Evolutionary conservation across 805 yeast genomes (phyloP).

Genomic region (Lipomyces mesembrius): DNA sequence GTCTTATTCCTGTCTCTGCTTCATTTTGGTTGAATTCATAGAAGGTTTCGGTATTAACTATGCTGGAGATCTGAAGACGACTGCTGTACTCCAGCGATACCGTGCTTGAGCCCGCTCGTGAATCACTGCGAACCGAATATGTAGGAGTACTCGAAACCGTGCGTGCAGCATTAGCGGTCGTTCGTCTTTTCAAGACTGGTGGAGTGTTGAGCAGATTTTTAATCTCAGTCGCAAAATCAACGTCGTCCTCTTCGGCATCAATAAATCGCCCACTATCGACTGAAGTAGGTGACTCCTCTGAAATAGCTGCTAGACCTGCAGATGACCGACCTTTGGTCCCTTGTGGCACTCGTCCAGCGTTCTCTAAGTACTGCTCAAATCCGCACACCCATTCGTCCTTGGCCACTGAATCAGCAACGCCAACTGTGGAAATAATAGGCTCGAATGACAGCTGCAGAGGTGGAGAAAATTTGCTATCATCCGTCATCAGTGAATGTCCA

Average conservation of each 20-base stretch:
- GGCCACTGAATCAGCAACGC: slow-evolving; percentile 7
- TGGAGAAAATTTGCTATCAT: background rate
- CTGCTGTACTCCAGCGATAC: slow-evolving; percentile 13
- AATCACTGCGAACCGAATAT: background rate
- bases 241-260: slow-evolving; percentile 32
- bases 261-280: slow-evolving; percentile 18
- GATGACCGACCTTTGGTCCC: background rate
- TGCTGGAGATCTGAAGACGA: slow-evolving; percentile 21
- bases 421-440: slow-evolving; percentile 1
- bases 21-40: slow-evolving; percentile 5
- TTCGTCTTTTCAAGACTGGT: slow-evolving; percentile 25
- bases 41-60: slow-evolving; percentile 19
- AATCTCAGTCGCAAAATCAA: slow-evolving; percentile 24
- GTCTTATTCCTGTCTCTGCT: slow-evolving; percentile 3
- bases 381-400: slow-evolving; percentile 25
- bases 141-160: slow-evolving; percentile 1
- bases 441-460: slow-evolving; percentile 10
- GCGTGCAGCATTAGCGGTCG: background rate
- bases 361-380: slow-evolving; percentile 18
- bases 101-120: background rate
- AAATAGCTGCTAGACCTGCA: background rate
- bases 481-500: background rate
- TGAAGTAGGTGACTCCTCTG: background rate
- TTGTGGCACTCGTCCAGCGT: background rate
- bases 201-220: slow-evolving; percentile 29